Evolutionary conservation across 2,329 filamentous ascomycete species (phyloP).

Genomic region (Pezicula neosporulosa): DNA sequence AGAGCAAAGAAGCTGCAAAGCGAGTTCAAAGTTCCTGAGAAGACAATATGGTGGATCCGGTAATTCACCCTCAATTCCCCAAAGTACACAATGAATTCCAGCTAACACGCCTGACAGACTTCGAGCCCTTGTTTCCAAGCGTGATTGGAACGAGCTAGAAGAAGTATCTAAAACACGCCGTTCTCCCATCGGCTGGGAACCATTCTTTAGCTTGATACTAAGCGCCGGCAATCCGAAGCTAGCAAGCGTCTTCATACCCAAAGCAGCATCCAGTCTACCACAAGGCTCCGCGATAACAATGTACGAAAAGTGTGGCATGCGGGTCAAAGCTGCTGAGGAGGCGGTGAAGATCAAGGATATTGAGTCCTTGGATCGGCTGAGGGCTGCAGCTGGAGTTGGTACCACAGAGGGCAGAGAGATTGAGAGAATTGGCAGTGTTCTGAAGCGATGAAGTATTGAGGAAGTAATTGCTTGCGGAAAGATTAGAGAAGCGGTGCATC

Average conservation of each 20-base stretch:
- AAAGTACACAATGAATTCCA: not conserved
- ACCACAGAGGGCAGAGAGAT: slow-evolving; percentile 72
- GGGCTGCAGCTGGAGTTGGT: slow-evolving; percentile 68
- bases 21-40: slow-evolving; percentile 92
- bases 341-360: slow-evolving; percentile 78
- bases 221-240: slow-evolving; percentile 87
- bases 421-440: slow-evolving; percentile 67
- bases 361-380: slow-evolving; percentile 68
- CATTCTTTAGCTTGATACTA: slow-evolving; percentile 87
- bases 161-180: slow-evolving; percentile 75
- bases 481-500: too few relatives aligned
- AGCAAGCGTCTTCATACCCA: slow-evolving; percentile 80
- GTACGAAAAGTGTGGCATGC: slow-evolving; percentile 95
- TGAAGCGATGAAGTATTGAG: slow-evolving; percentile 39
- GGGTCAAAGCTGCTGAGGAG: slow-evolving; percentile 86
- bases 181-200: slow-evolving; percentile 96
- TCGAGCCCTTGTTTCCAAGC: slow-evolving; percentile 81
- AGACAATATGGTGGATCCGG: slow-evolving; percentile 82
- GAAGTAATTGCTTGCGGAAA: too few relatives aligned
- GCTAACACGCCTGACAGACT: slow-evolving; percentile 47
- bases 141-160: slow-evolving; percentile 91
- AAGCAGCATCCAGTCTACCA: slow-evolving; percentile 62
- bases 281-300: slow-evolving; percentile 74
- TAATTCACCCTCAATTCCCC: slow-evolving; percentile 26
- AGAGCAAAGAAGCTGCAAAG: slow-evolving; percentile 83